Evolutionary conservation across 2,329 filamentous ascomycete species (phyloP).

Genomic region (Anthostomella pinea): DNA sequence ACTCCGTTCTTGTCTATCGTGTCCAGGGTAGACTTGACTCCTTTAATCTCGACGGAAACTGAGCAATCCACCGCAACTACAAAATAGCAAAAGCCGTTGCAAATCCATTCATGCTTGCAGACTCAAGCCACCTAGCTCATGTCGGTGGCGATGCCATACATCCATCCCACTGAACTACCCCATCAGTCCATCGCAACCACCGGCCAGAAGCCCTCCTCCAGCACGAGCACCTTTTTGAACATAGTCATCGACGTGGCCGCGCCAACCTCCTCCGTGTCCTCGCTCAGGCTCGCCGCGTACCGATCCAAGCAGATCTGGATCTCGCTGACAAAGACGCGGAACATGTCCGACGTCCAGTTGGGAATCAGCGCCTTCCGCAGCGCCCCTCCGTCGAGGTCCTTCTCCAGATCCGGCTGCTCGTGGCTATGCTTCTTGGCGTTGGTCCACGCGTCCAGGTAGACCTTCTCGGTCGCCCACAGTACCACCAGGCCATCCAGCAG

Average conservation of each 20-base stretch:
- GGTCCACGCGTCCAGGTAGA: slow-evolving; percentile 59
- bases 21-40: no score
- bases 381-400: slow-evolving; percentile 63
- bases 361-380: slow-evolving; percentile 63
- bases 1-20: no score
- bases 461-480: slow-evolving; percentile 74
- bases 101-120: no score
- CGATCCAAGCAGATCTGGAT: slow-evolving; percentile 34
- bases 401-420: slow-evolving; percentile 16
- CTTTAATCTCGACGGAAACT: no score
- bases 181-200: slow-evolving; percentile 16
- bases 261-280: slow-evolving; percentile 33
- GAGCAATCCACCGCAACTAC: no score
- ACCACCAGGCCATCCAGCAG: slow-evolving; percentile 65
- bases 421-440: slow-evolving; percentile 41
- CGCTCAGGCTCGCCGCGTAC: slow-evolving; percentile 22
- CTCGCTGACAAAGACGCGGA: slow-evolving; percentile 47
- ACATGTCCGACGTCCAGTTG: slow-evolving; percentile 65
- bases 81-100: no score
- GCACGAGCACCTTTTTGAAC: slow-evolving; percentile 50
- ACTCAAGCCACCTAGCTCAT: no score
- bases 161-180: background rate
- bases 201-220: slow-evolving; percentile 62
- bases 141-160: slow-evolving; percentile 1
- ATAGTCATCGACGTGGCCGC: slow-evolving; percentile 40